Evolutionary conservation across 1,284 basidiomycete genomes (phyloP).

Genomic region (Cutaneotrichosporon spelunceum): DNA sequence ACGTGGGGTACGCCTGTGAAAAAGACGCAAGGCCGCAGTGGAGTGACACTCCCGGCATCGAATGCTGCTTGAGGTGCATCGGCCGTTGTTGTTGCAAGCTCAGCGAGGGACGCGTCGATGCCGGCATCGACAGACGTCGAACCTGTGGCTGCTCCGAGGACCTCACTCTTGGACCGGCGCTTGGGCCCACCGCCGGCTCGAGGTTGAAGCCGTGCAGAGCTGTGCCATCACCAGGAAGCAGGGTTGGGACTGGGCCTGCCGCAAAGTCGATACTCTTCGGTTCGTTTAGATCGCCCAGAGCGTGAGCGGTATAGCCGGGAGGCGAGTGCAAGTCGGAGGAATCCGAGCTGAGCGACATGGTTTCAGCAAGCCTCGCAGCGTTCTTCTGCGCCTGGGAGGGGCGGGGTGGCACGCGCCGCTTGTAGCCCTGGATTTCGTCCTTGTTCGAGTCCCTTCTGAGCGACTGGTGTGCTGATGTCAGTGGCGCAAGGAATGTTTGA

Average conservation of each 20-base stretch:
- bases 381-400: slow-evolving; percentile 71
- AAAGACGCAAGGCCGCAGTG: neutral
- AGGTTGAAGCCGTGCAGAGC: neutral
- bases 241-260: neutral
- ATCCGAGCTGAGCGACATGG: slow-evolving; percentile 28
- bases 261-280: neutral
- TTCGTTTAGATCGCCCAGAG: neutral
- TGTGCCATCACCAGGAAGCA: neutral
- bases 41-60: neutral
- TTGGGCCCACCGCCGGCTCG: neutral
- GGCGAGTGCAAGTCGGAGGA: slow-evolving; percentile 28
- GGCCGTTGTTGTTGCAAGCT: neutral
- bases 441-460: slow-evolving; percentile 79
- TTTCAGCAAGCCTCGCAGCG: slow-evolving; percentile 17
- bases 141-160: neutral
- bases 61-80: slow-evolving; percentile 1
- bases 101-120: neutral
- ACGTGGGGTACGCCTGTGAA: neutral
- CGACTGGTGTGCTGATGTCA: slow-evolving; percentile 69
- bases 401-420: slow-evolving; percentile 85
- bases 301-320: slow-evolving; percentile 13
- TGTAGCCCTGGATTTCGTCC: slow-evolving; percentile 83
- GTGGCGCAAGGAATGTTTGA: slow-evolving; percentile 27
- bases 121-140: neutral
- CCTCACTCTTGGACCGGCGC: neutral